Conservation (phyloP, 192 early-diverging fungal genomes). For the Geranomyces michiganensis region DNA sequence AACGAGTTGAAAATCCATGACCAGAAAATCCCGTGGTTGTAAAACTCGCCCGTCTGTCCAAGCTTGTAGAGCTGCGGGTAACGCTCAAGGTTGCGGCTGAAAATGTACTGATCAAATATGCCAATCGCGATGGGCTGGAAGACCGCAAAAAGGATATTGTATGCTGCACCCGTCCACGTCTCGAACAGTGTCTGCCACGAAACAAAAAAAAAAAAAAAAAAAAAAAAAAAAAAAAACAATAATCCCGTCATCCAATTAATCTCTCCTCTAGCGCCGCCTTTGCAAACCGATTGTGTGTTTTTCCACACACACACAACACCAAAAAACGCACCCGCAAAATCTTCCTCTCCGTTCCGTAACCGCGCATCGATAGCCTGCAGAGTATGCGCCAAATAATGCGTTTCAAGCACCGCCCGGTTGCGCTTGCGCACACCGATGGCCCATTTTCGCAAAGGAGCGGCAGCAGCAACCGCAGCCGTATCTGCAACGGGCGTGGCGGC, state of each 20-base stretch:
- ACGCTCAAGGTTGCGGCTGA: slow-evolving; percentile 88
- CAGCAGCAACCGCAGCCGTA: not conserved
- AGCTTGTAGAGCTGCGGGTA: slow-evolving; percentile 95
- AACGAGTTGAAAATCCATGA: slow-evolving; percentile 90
- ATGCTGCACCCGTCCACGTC: slow-evolving; percentile 95
- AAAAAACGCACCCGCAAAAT: not conserved
- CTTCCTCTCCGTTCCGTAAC: not conserved
- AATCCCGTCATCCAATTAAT: too few relatives aligned
- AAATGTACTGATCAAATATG: slow-evolving; percentile 96
- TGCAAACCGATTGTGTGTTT: too few relatives aligned
- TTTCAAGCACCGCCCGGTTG: too few relatives aligned
- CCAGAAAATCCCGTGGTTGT: slow-evolving; percentile 91
- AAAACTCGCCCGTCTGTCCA: slow-evolving; percentile 58
- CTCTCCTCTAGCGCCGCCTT: too few relatives aligned
- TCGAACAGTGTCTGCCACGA: slow-evolving; percentile 98
- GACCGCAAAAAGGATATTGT: slow-evolving; percentile 94
- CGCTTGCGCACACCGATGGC: too few relatives aligned
- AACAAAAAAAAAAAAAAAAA: too few relatives aligned
- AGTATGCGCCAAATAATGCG: not conserved
- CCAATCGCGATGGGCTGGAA: slow-evolving; percentile 94
- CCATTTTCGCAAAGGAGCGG: not conserved
- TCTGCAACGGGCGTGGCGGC: too few relatives aligned
- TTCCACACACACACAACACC: too few relatives aligned
- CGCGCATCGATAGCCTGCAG: not conserved
- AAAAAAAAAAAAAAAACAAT: too few relatives aligned